Base-by-base conservation (phyloP, 176 grass and related monocot species). In the Paspalum notatum region DNA sequence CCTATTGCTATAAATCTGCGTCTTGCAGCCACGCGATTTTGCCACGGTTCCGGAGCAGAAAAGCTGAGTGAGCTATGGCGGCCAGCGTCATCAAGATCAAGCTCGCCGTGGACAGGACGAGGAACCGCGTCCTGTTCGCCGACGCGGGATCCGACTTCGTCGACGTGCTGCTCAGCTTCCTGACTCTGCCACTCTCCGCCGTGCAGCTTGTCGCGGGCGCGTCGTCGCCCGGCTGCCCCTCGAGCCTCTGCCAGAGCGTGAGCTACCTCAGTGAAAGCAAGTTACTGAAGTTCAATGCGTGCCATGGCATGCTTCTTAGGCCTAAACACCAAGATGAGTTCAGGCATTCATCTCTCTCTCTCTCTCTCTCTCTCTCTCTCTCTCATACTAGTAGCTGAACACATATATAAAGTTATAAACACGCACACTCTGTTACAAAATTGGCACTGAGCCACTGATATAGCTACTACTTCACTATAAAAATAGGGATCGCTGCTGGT, bases 81-180 rank as follows among this genome's bases (percentile, higher is more conserved):
- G 55, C 21, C 55, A 2, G 10, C 9, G 10, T 2, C 12, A 62
- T 74, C 25, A 79, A 62, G 27, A 74, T 79, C 74, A 79, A 53
- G 66, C 75, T 79, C 22, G 77, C 42, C 53, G 42, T 80, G 45
- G 53, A 86, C 64, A 64, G 25, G 18, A 14, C 53, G 16, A 15
- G 6, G 10, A 53, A 64, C 76, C 49, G 54, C 16, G 75, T 80
- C 40, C 47, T 79, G 10, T 86, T 80, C 60, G 76, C 43, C 5
- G 66, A 81, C 11, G 83, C 83, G 1, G 74, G 48, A 49, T 16
- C 75, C 32, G 76, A 86, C 63, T 86, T 86, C 6, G 66, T 80
- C 18, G 65, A 86, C 42, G 52, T 69, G 7, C 62, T 72, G 4
- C 64, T 85, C 14, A 46, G 15, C 62, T 85, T 85, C 75, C 22